Percentiles rank a stretch among this genome's conserved stretches.
Evolutionary conservation across 768 basidiomycete genomes (phyloP).

Genomic region (Psilocybe cyanescens): DNA sequence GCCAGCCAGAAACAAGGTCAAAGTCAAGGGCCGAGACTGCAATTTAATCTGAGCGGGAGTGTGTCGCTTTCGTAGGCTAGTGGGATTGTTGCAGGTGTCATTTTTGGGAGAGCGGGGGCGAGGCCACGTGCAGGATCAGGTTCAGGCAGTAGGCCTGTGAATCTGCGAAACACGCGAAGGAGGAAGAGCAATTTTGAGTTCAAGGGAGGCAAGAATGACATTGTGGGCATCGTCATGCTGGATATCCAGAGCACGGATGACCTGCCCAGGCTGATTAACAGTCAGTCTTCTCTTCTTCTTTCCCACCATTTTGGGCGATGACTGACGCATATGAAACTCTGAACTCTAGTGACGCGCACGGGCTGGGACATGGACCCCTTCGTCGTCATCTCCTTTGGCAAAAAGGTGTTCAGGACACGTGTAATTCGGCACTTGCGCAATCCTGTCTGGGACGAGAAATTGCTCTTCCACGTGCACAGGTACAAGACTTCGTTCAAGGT

Average conservation of each 20-base stretch:
- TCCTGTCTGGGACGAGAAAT: conserved; percentile 93
- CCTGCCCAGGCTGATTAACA: conserved; percentile 84
- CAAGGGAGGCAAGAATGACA: conserved; percentile 72
- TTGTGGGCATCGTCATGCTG: conserved; percentile 93
- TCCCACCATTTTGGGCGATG: no score
- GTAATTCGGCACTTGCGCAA: conserved; percentile 83
- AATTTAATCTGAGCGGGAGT: not conserved
- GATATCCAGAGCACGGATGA: conserved; percentile 87
- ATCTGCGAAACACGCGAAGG: conserved; percentile 13
- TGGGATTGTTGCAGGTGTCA: no score
- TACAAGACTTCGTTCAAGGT: conserved; percentile 83
- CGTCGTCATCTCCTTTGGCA: conserved; percentile 93
- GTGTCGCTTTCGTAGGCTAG: conserved; percentile 17
- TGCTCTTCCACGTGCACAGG: conserved; percentile 91
- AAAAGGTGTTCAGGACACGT: conserved; percentile 94
- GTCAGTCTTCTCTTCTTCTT: conserved; percentile 47
- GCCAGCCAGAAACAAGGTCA: not conserved
- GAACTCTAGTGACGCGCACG: conserved; percentile 69
- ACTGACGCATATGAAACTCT: no score
- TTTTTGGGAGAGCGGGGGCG: conserved; percentile 6
- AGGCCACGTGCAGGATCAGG: not conserved
- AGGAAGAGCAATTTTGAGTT: conserved; percentile 43
- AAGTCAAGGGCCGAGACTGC: not conserved
- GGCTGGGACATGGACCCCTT: conserved; percentile 99
- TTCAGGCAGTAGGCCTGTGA: not conserved